Conservation (phyloP, 1,284 basidiomycete species). For the Ustilago tritici region DNA sequence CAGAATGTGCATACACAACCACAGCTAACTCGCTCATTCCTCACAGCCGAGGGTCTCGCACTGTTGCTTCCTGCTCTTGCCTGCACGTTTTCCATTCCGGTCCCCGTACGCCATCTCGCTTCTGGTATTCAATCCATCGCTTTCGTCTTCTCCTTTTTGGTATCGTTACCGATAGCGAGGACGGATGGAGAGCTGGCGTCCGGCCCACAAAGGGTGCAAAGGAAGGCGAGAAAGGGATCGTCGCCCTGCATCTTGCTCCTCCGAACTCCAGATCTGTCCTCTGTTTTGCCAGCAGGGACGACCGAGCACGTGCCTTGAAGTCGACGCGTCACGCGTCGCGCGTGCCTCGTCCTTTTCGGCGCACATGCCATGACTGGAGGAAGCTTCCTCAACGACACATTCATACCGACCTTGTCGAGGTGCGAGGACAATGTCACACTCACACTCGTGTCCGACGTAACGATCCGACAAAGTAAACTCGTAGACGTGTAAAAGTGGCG, state of each 20-base stretch:
- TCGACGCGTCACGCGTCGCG: slow-evolving; percentile 1
- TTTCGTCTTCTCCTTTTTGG: not conserved
- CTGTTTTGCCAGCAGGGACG: not conserved
- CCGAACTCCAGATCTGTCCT: not conserved
- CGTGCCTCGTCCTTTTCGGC: not conserved
- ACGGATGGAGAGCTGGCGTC: no score
- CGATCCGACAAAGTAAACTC: not conserved
- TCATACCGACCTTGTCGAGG: no score
- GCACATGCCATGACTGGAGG: no score
- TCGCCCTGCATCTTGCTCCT: not conserved
- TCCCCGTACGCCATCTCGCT: slow-evolving; percentile 17
- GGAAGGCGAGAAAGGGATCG: not conserved
- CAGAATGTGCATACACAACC: not conserved
- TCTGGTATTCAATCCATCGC: slow-evolving; percentile 1
- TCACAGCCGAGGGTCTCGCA: slow-evolving; percentile 30
- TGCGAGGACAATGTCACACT: no score
- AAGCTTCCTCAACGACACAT: no score
- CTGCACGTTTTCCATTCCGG: slow-evolving; percentile 12
- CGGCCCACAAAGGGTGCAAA: not conserved
- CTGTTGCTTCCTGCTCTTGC: not conserved
- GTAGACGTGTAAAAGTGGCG: not conserved
- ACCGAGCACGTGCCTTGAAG: no score
- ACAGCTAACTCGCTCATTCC: not conserved
- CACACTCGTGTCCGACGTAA: not conserved
- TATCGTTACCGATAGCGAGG: not conserved